A percentile compares a stretch with the other conserved stretches of the same genome.
phyloP scores from a whole-genome alignment of 2,329 filamentous ascomycete species.

The Aureobasidium uvarum region DNA sequence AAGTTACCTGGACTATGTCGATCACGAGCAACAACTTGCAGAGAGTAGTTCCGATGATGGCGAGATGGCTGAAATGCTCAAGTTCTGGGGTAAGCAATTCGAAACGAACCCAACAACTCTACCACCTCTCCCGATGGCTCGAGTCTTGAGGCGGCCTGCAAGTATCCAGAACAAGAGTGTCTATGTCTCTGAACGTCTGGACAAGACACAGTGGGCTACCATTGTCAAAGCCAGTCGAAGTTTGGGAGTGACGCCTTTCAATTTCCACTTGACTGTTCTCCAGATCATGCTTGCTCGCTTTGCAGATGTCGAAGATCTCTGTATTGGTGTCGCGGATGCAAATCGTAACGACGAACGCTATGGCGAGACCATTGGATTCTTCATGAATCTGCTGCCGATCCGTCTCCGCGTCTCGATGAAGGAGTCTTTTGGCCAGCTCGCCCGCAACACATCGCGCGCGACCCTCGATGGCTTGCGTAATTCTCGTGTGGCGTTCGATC shows the following conservation, averaged over 20 bases:
- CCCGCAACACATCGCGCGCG: conserved; percentile 30
- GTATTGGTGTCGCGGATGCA: conserved; percentile 46
- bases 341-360: conserved; percentile 36
- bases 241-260: conserved; percentile 34
- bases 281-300: conserved; percentile 36
- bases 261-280: conserved; percentile 42
- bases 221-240: conserved; percentile 11
- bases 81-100: background rate
- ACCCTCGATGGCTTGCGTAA: conserved; percentile 33
- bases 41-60: background rate
- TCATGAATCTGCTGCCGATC: conserved; percentile 44
- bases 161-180: conserved; percentile 15
- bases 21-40: background rate
- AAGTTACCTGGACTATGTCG: background rate
- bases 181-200: conserved; percentile 5
- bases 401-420: conserved; percentile 31
- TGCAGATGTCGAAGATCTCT: conserved; percentile 37
- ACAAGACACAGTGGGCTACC: background rate
- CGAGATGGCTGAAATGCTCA: background rate
- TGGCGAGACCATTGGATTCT: conserved; percentile 40
- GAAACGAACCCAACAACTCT: background rate
- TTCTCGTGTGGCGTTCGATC: conserved; percentile 38
- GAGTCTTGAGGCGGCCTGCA: background rate
- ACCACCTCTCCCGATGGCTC: background rate
- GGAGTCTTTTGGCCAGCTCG: conserved; percentile 30